phyloP scores from a whole-genome alignment of 306 rosid genomes.

The barrel medic (Medicago truncatula) region MtrunA17r5.0-ANR NC_053049.1:26994501-26995000 shows the following conservation, averaged over 20 bases:
- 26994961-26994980: conserved; percentile 52
- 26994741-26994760: conserved; percentile 61
- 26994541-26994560: no score
- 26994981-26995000: conserved; percentile 72
- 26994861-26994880: conserved; percentile 77
- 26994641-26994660: no score
- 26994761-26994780: conserved; percentile 63
- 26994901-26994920: conserved; percentile 61
- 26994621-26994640: no score
- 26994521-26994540: no score
- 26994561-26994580: no score
- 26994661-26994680: no score
- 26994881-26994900: conserved; percentile 71
- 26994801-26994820: conserved; percentile 46
- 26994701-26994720: conserved; percentile 66
- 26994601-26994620: no score
- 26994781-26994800: conserved; percentile 68
- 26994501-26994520: no score
- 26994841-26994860: conserved; percentile 62
- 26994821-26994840: conserved; percentile 66
- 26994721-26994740: conserved; percentile 59
- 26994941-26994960: conserved; percentile 65
- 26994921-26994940: conserved; percentile 45
- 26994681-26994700: conserved; percentile 52
- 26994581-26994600: no score